These are phyloP conservation scores for Quercus agrifolia DNA, from an alignment of 306 rosid species.

Conservation along the genomic window DNA sequence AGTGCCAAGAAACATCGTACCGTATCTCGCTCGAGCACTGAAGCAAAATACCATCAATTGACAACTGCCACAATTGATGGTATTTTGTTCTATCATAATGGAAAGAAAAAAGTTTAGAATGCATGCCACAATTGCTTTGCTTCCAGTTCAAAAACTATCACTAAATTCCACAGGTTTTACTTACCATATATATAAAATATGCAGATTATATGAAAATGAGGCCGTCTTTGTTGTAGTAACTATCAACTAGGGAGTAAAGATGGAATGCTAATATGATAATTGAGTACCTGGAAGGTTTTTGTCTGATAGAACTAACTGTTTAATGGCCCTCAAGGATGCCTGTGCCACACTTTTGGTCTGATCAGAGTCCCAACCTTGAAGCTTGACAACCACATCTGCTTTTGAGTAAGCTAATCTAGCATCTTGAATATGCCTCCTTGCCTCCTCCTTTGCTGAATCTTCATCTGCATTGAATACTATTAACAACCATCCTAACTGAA, in stretches of 20 bases:
- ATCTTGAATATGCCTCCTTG: constrained; percentile 55
- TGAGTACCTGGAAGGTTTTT: constrained; percentile 76
- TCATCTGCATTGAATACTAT: constrained; percentile 56
- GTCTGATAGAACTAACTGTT: constrained; percentile 75
- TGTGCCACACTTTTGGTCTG: constrained; percentile 72
- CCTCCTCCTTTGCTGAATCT: constrained; percentile 81
- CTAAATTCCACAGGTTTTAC: background rate
- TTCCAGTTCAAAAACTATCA: background rate
- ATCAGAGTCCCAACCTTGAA: constrained; percentile 83
- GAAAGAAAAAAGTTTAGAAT: background rate
- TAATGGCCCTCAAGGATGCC: constrained; percentile 84
- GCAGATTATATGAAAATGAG: background rate
- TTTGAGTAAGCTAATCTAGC: constrained; percentile 60
- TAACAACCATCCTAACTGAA: background rate
- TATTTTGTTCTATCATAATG: background rate
- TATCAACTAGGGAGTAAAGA: background rate
- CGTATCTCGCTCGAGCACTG: too few species aligned
- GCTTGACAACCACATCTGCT: constrained; percentile 76
- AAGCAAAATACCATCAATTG: too few species aligned
- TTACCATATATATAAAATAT: background rate
- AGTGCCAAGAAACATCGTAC: too few species aligned
- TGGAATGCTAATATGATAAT: background rate
- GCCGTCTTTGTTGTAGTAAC: background rate
- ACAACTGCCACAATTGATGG: too few species aligned
- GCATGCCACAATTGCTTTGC: too few species aligned